phyloP scores from a whole-genome alignment of 306 rosid species.

The Potentilla sterilis region DNA sequence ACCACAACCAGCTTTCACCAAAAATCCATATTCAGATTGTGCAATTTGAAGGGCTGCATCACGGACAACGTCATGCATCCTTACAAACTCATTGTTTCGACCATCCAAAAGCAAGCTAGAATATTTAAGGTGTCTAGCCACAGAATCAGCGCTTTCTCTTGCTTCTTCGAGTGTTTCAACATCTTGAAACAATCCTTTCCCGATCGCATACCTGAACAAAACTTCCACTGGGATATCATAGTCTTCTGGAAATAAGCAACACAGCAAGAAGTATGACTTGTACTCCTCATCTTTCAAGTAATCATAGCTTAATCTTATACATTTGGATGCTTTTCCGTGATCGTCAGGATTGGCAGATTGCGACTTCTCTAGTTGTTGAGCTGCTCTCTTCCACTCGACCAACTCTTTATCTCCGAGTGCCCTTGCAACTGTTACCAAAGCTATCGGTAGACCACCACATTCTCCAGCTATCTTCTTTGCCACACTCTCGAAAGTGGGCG shows the following conservation, averaged over 20 bases:
- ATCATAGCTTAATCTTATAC: background rate
- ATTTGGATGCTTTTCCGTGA: background rate
- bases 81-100: background rate
- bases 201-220: background rate
- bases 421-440: background rate
- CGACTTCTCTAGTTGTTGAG: background rate
- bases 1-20: background rate
- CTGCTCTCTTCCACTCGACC: background rate
- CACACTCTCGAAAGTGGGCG: background rate
- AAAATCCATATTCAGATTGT: background rate
- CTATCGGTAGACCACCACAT: background rate
- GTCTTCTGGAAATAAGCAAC: no score
- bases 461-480: background rate
- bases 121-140: constrained; percentile 14
- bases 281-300: no score
- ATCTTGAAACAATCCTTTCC: background rate
- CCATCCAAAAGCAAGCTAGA: constrained; percentile 17
- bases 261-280: no score
- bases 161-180: background rate
- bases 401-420: background rate
- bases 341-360: background rate
- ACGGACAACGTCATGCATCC: constrained; percentile 11
- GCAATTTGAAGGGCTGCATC: background rate
- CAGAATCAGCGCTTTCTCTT: background rate
- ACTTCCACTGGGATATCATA: background rate